Conservation (phyloP, 1,284 basidiomycete genomes). For the Sphagnurus paluster region DNA sequence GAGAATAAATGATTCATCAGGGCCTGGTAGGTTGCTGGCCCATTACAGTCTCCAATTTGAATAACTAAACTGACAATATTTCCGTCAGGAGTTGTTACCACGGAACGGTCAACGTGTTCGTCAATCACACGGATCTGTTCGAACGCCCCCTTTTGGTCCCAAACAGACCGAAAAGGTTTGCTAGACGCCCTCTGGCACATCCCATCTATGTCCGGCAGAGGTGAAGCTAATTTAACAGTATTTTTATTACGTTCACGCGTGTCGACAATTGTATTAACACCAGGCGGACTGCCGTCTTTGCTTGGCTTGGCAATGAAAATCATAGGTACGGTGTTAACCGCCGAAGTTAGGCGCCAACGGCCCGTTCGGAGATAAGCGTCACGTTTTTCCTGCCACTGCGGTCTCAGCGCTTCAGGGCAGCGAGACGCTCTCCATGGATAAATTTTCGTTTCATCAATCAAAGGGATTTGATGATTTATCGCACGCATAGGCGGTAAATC, state of each 20-base stretch:
- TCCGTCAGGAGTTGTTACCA: conserved; percentile 30
- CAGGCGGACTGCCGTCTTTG: neutral
- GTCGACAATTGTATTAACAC: conserved; percentile 23
- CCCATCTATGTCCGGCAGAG: conserved; percentile 12
- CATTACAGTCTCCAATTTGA: conserved; percentile 18
- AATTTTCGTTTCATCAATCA: conserved; percentile 28
- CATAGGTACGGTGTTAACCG: conserved; percentile 34
- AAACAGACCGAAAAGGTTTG: conserved; percentile 22
- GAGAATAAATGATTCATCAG: conserved; percentile 30
- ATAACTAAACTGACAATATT: conserved; percentile 34
- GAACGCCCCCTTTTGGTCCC: conserved; percentile 34
- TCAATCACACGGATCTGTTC: conserved; percentile 34
- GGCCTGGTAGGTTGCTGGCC: conserved; percentile 4
- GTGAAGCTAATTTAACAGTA: conserved; percentile 17
- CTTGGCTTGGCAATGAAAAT: conserved; percentile 17
- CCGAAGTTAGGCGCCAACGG: conserved; percentile 25
- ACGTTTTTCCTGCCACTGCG: conserved; percentile 26
- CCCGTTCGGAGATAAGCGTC: conserved; percentile 25
- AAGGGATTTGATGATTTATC: conserved; percentile 34
- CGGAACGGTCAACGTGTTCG: conserved; percentile 26
- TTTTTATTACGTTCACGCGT: conserved; percentile 23
- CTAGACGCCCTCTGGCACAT: conserved; percentile 16
- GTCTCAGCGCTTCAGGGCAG: conserved; percentile 28
- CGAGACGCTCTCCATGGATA: conserved; percentile 27
- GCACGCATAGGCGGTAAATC: conserved; percentile 28